These are phyloP conservation scores for Ilyonectria mors-panacis DNA, from an alignment of 2,329 filamentous ascomycete species.

Conservation along the genomic window DNA sequence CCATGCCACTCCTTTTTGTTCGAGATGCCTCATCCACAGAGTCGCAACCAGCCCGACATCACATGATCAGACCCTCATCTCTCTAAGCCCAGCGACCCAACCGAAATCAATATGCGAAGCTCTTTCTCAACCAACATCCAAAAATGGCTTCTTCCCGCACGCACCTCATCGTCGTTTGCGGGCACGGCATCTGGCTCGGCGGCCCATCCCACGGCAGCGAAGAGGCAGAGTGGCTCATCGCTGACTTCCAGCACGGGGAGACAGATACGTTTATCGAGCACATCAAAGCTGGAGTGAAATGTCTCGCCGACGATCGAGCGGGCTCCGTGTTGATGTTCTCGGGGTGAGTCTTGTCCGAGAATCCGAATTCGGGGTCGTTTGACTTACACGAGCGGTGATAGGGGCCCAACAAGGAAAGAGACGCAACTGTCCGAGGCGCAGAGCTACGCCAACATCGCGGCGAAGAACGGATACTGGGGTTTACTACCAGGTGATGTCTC, in stretches of 20 bases:
- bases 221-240: constrained; percentile 80
- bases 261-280: constrained; percentile 86
- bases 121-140: constrained; percentile 25
- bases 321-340: constrained; percentile 77
- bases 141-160: constrained; percentile 48
- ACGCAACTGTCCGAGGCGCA: constrained; percentile 72
- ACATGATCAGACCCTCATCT: constrained; percentile 48
- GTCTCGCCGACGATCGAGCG: constrained; percentile 61
- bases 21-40: not conserved
- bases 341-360: constrained; percentile 64
- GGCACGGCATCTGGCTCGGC: constrained; percentile 84
- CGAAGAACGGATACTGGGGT: constrained; percentile 62
- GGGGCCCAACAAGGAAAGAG: constrained; percentile 74
- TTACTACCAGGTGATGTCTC: constrained; percentile 47
- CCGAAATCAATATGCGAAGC: not conserved
- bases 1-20: not conserved
- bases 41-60: constrained; percentile 28
- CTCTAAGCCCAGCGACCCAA: not conserved
- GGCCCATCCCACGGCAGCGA: constrained; percentile 66
- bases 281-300: constrained; percentile 74
- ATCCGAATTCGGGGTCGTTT: not conserved
- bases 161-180: constrained; percentile 84
- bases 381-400: constrained; percentile 46
- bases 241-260: constrained; percentile 83
- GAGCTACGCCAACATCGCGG: constrained; percentile 72